Evolutionary conservation across 345 rosid genomes (phyloP), one percentile per base, ranked within the genome.

Genomic region (Eucalyptus tenuipes): DNA sequence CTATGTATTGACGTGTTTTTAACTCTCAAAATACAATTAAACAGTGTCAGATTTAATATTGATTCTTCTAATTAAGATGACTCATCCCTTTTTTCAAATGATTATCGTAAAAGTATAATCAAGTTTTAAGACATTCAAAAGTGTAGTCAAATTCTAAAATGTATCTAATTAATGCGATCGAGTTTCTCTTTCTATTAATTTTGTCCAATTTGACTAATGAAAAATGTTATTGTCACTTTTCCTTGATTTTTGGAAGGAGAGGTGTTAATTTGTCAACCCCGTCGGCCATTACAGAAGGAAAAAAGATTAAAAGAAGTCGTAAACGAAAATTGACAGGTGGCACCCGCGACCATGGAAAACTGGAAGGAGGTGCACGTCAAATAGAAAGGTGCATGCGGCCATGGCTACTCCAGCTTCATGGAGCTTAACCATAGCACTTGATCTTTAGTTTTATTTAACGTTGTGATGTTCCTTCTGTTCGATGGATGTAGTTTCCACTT

Each of bases 121-220:
- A 14, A n/a, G 3, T 66, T 7, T 1, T 3, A 31, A 4, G 15
- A n/a, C 4, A n/a, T 66, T 66, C 0, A 31, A 66, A 66, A 31
- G 0, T 66, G 3, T 0, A 66, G 10, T 66, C 1, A 68, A 68
- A 8, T 8, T 9, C 0, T 68, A 68, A 17, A 68, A 31, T 9
- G 3, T 4, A 31, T 68, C 1, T 3, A 31, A 68, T 68, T 8
- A 1, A 20, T 68, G 7, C 4, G 16, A 16, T 68, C 22, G 4
- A 31, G 12, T 16, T 42, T 16, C 11, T 31, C 3, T 66, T 24
- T 13, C 10, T 52, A 0, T 4, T 31, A 66, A 68, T 8, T 16
- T 14, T 68, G 0, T 68, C 5, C 0, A 16, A 33, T 17, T 68
- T 33, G 11, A 31, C 5, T 8, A 15, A 61, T 15, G 1, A 1